These are phyloP conservation scores for Cruciata laevipes DNA, from an alignment of 257 asterid genomes.

Conservation along the genomic window DNA sequence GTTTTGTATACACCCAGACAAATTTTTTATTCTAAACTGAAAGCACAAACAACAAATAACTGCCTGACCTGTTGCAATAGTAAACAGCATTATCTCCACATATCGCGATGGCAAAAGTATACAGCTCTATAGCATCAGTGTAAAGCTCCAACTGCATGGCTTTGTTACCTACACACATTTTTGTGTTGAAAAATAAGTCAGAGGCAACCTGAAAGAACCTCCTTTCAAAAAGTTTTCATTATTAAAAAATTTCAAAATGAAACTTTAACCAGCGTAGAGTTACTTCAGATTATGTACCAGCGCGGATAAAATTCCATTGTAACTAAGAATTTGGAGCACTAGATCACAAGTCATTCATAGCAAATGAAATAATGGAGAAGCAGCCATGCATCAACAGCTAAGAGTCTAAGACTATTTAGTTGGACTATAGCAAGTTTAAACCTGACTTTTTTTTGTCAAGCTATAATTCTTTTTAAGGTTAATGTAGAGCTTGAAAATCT, in stretches of 20 bases:
- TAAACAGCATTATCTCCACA: constrained; percentile 73
- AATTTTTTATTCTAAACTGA: neutral
- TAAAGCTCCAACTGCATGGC: constrained; percentile 67
- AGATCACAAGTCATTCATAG: too few relatives aligned
- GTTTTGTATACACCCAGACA: neutral
- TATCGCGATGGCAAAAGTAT: constrained; percentile 67
- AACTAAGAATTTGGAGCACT: too few relatives aligned
- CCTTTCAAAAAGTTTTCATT: neutral
- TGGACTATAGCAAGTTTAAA: too few relatives aligned
- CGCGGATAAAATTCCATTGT: too few relatives aligned
- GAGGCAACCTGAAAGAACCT: neutral
- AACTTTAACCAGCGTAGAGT: neutral
- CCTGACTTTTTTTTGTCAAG: too few relatives aligned
- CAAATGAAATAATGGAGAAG: too few relatives aligned
- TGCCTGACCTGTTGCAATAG: constrained; percentile 67
- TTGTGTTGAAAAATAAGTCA: neutral
- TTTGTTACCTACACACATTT: constrained; percentile 46
- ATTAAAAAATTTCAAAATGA: neutral
- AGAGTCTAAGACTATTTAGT: too few relatives aligned
- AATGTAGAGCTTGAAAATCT: too few relatives aligned
- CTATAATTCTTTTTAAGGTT: too few relatives aligned
- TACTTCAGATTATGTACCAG: neutral
- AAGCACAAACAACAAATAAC: constrained; percentile 7
- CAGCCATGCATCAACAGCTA: too few relatives aligned
- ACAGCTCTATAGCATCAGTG: constrained; percentile 60